Conservation (phyloP, 78 protist genomes). For the Dictyostelium firmibasis region DNA sequence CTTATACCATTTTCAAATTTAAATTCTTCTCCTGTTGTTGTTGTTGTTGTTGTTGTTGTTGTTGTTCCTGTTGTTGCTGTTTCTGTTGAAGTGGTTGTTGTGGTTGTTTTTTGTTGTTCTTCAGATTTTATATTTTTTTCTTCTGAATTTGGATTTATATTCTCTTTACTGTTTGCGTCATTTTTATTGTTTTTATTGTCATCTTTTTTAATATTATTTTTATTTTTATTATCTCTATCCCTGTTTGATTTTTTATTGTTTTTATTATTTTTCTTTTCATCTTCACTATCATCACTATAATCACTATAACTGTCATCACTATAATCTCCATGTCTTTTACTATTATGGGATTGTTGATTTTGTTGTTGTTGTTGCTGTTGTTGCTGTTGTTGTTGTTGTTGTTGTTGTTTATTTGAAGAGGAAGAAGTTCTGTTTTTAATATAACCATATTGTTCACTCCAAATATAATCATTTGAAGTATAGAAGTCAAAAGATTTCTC, state of each 20-base stretch:
- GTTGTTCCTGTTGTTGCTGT: background rate
- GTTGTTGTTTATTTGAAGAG: background rate
- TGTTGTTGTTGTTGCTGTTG: background rate
- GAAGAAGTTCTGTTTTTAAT: background rate
- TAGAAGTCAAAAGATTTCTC: background rate
- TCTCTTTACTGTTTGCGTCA: background rate
- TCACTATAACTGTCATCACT: background rate
- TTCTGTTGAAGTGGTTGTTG: background rate
- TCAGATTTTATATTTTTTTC: background rate
- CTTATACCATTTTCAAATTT: conserved; percentile 15
- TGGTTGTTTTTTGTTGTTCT: background rate
- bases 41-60: background rate
- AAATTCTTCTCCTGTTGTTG: background rate
- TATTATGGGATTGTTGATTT: background rate
- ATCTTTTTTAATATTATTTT: background rate
- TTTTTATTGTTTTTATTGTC: background rate
- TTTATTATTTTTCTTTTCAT: background rate
- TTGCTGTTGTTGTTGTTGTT: background rate
- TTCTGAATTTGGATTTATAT: background rate
- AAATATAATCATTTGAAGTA: conserved; percentile 14
- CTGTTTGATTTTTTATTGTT: background rate
- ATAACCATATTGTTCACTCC: conserved; percentile 64
- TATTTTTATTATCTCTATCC: background rate
- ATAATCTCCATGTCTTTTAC: background rate
- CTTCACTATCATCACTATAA: background rate